phyloP scores from a whole-genome alignment of 2,329 filamentous ascomycete species.

The Colletotrichum sp. region DNA sequence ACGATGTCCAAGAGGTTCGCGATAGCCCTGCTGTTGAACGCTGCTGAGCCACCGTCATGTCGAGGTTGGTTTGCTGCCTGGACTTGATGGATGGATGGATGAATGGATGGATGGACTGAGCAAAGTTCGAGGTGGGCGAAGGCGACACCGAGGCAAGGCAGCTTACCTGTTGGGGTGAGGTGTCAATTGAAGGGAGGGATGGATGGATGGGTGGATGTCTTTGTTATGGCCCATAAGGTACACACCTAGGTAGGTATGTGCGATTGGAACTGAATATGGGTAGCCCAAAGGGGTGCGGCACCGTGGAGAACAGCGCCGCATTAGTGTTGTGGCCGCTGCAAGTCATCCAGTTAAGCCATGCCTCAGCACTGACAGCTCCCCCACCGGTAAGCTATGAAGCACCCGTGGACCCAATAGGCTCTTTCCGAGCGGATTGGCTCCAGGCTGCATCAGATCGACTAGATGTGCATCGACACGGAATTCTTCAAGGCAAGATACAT shows the following conservation, averaged over 20 bases:
- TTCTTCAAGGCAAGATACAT: neutral
- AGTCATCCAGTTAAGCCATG: constrained; percentile 8
- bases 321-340: constrained; percentile 12
- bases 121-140: neutral
- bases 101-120: neutral
- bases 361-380: constrained; percentile 11
- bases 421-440: neutral
- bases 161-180: neutral
- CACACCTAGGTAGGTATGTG: neutral
- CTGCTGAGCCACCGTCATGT: constrained; percentile 1
- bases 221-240: neutral
- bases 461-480: neutral
- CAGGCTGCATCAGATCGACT: neutral
- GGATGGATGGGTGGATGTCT: neutral
- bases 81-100: neutral
- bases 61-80: neutral
- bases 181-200: constrained; percentile 7
- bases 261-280: neutral
- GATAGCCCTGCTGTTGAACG: neutral
- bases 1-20: neutral
- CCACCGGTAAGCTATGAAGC: neutral
- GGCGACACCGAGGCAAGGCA: neutral
- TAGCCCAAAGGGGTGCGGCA: neutral
- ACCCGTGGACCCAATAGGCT: neutral
- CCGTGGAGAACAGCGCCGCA: constrained; percentile 1